A percentile compares a stretch with the other conserved stretches of the same genome.
Conservation (phyloP, 2,329 filamentous ascomycete genomes). For the Hypomyces perniciosus region DNA sequence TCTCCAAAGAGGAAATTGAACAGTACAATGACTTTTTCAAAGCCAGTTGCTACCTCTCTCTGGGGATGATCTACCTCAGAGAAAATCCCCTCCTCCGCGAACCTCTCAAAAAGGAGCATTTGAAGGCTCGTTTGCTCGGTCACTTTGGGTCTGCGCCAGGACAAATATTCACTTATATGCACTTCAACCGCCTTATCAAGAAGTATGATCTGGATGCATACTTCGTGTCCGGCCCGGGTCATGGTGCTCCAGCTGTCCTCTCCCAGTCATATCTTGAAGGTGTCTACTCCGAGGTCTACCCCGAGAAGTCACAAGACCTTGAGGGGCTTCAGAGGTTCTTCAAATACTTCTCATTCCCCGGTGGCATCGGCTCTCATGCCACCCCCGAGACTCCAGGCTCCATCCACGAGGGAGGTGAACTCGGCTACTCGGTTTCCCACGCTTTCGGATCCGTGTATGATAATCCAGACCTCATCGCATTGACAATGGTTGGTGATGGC, state of each 20-base stretch:
- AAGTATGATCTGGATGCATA: constrained; percentile 69
- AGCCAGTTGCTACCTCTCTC: constrained; percentile 66
- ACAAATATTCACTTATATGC: constrained; percentile 75
- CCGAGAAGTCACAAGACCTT: constrained; percentile 62
- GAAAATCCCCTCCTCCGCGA: constrained; percentile 67
- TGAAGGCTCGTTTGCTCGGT: constrained; percentile 68
- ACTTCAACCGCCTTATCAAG: constrained; percentile 76
- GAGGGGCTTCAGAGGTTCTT: constrained; percentile 70
- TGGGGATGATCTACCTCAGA: constrained; percentile 76
- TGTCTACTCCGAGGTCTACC: constrained; percentile 71
- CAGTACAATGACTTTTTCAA: constrained; percentile 69
- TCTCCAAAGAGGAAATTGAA: constrained; percentile 59
- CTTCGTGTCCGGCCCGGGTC: constrained; percentile 71
- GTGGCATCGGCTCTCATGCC: constrained; percentile 70
- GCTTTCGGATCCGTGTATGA: constrained; percentile 74
- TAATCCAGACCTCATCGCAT: constrained; percentile 64
- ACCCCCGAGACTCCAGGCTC: constrained; percentile 74
- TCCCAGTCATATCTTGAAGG: constrained; percentile 74
- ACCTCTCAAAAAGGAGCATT: constrained; percentile 60
- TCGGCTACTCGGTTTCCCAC: constrained; percentile 76
- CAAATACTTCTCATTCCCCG: constrained; percentile 78
- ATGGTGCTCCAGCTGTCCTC: constrained; percentile 70
- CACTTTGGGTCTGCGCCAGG: constrained; percentile 79
- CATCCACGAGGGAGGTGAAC: constrained; percentile 73
- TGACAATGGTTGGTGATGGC: constrained; percentile 75